Evolutionary conservation across 2,329 filamentous ascomycete genomes (phyloP).

Genomic region (Gnomoniopsis smithogilvyi): DNA sequence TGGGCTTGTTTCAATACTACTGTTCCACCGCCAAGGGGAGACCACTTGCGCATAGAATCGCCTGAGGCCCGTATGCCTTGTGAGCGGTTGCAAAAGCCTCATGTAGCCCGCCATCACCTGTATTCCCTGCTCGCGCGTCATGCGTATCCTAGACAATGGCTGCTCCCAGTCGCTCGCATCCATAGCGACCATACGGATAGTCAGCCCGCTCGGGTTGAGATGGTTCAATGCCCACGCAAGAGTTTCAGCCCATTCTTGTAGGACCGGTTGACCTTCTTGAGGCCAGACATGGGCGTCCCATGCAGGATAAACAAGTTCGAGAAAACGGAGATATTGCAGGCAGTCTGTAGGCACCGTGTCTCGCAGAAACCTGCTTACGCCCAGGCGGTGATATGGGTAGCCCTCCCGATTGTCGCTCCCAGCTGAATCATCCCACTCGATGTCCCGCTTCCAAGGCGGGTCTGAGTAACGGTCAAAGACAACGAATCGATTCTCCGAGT

Average conservation of each 20-base stretch:
- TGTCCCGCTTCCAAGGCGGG: neutral
- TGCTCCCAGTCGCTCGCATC: neutral
- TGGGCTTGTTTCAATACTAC: neutral
- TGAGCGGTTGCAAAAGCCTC: neutral
- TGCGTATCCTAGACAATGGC: neutral
- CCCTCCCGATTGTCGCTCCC: neutral
- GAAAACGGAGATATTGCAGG: neutral
- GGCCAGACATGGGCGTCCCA: constrained; percentile 1
- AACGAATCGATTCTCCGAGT: constrained; percentile 7
- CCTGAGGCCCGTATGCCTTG: neutral
- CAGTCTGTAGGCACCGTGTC: neutral
- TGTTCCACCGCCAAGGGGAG: constrained; percentile 3
- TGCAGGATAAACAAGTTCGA: constrained; percentile 9
- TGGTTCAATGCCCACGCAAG: constrained; percentile 1
- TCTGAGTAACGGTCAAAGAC: neutral
- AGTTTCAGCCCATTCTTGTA: constrained; percentile 5
- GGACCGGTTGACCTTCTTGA: neutral
- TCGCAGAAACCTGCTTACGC: neutral
- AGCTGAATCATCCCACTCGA: neutral
- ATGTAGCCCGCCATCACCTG: neutral
- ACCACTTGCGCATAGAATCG: constrained; percentile 6
- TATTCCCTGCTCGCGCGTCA: neutral
- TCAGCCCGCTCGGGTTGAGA: neutral
- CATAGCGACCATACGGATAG: neutral
- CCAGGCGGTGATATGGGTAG: neutral